A percentile compares a stretch with the other conserved stretches of the same genome.
Conservation (phyloP, 805 yeast genomes). For the Metschnikowia reukaufii region DNA sequence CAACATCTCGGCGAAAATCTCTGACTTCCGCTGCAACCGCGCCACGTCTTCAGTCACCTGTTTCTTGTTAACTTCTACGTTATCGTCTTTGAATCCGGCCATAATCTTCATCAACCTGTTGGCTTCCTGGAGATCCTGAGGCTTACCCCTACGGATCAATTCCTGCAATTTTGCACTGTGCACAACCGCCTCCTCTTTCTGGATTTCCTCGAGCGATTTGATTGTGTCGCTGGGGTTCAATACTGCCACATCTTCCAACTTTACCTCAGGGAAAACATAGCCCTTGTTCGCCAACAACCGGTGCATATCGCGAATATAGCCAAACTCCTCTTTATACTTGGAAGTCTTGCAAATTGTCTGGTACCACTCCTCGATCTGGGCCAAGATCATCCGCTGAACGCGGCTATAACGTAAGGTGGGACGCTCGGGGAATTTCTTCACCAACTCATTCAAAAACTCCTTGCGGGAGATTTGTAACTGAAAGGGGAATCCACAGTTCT, state of each 20-base stretch:
- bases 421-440: conserved; percentile 88
- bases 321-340: conserved; percentile 86
- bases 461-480: conserved; percentile 93
- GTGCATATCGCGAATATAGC: conserved; percentile 94
- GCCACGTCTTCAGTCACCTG: conserved; percentile 82
- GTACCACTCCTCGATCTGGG: conserved; percentile 96
- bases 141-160: conserved; percentile 90
- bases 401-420: conserved; percentile 85
- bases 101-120: conserved; percentile 94
- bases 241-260: conserved; percentile 88
- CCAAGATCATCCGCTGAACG: conserved; percentile 79
- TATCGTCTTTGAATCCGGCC: conserved; percentile 95
- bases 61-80: conserved; percentile 68
- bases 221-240: conserved; percentile 84
- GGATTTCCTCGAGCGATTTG: conserved; percentile 86
- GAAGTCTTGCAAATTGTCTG: conserved; percentile 91
- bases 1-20: conserved; percentile 85
- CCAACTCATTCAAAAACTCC: conserved; percentile 91
- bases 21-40: conserved; percentile 80
- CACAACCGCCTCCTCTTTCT: conserved; percentile 87
- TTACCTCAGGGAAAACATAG: conserved; percentile 88
- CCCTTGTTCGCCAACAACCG: conserved; percentile 86
- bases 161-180: conserved; percentile 96
- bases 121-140: conserved; percentile 93
- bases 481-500: conserved; percentile 97